Base-by-base conservation (phyloP, 2,329 filamentous ascomycete genomes). In the Aspergillus puulaauensis region DNA sequence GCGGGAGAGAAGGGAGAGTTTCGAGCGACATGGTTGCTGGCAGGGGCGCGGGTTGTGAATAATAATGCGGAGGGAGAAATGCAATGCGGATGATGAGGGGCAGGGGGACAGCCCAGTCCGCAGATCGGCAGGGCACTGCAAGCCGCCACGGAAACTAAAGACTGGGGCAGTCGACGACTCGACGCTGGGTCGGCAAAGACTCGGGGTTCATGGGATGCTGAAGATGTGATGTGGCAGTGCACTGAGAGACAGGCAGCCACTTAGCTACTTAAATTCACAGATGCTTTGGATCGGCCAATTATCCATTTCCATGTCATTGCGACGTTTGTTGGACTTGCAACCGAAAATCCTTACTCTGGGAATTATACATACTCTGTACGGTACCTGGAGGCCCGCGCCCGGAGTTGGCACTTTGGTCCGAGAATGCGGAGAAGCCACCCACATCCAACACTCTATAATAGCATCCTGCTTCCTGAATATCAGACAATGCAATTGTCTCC, bases 1-100 rank as follows among this genome's bases (percentile, higher is more conserved):
- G 62, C 33, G 76, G 76, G 11, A 78, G 64, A 8, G 72, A 72
- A 8, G 74, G 74, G 44, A 77, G 64, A 4, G 71, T 69, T 43
- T 69, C 61, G 45, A 63, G 45, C 17, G 49, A 51, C 40, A 59
- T 52, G 24, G 8, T 45, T 15, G 17, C 39, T 35, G 14, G 12
- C 12, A 23, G 35, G n/a, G 52, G 31, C 17, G 43, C 15, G 23
- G 11, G 8, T 27, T 33, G 33, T 21, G 21, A 52, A 41, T 47
- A n/a, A 15, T 24, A 24, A 24, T 54, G 33, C 43, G 37, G 15
- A 37, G 53, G 21, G 37, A 35, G 50, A 31, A 48, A 27, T 17
- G 11, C 17, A 12, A 43, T 43, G 48, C n/a, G 21, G 21, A 41
- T 47, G 21, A 24, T 39, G 52, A 31, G 44, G 40, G 27, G 44